Evolutionary conservation across 208 protist genomes (phyloP), one percentile per base, ranked within the genome.

Genomic region (Acanthamoeba divionensis): DNA sequence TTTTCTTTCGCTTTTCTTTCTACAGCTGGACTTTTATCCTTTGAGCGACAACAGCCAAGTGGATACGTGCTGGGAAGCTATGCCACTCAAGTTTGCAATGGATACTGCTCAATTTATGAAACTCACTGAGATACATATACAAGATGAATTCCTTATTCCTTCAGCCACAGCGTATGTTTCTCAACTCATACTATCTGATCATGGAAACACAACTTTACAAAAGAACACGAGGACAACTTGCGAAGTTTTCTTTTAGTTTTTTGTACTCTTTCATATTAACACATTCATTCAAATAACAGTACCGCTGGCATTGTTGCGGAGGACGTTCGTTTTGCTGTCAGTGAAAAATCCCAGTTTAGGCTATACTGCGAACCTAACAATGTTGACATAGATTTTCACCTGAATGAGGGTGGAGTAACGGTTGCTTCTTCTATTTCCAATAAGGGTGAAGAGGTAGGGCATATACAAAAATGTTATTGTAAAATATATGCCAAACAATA

Each of bases 331-430:
- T 82, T 82, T n/a, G 60, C 71, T 26, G 71, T 82, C 15, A 48
- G 26, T 5, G 77, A 48, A 15, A 24, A 13, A 7, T 87, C 77
- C 26, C 54, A 87, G 36, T 87, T 87, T 45, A 21, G 77, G 5
- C 55, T 87, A 33, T 87, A 55, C 38, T 87, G 54, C 41, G 77
- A 87, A 26, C n/a, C 77, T 21, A 62, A 67, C 55, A 45, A 87
- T 29, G 21, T 87, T 41, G 77, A 87, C 48, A 66, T 87, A 29
- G 77, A 87, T 26, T 87, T 87, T 26, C 77, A 67, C 12, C 41
- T 87, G 21, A 33, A n/a, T n/a, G 77, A 87, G 29, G n/a, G 67
- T 44, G 21, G 38, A 31, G 41, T 55, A 41, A 62, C 67, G 36
- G 77, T 87, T n/a, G 77, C 48, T 9, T 67, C 55, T 36, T 31